Evolutionary conservation across 306 rosid genomes (phyloP).

Genomic region (Nissolia schottii): DNA sequence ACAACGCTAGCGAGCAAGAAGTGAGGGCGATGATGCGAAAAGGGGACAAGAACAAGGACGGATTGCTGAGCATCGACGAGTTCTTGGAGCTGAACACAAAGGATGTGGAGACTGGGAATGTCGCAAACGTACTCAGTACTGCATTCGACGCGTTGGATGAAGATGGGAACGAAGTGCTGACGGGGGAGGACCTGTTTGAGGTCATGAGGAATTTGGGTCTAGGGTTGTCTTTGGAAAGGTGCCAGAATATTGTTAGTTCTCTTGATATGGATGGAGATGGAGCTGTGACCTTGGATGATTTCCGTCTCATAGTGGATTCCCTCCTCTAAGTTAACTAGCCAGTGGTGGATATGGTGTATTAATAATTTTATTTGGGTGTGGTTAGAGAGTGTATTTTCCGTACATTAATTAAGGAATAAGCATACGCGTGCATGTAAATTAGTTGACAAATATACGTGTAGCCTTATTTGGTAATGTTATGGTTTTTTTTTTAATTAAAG

Average conservation of each 20-base stretch:
- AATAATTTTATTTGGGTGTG: not conserved
- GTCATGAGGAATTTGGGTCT: conserved; percentile 37
- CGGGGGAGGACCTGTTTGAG: conserved; percentile 51
- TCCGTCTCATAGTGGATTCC: conserved; percentile 47
- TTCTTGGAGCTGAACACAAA: conserved; percentile 40
- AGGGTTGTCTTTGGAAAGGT: conserved; percentile 41
- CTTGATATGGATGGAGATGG: conserved; percentile 77
- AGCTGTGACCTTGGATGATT: conserved; percentile 53
- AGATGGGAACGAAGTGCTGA: conserved; percentile 46
- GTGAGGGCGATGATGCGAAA: conserved; percentile 56
- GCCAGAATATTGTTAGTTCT: conserved; percentile 50
- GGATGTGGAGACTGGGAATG: conserved; percentile 46
- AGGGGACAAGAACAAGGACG: conserved; percentile 65
- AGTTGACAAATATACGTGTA: too few relatives aligned
- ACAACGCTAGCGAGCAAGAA: conserved; percentile 49
- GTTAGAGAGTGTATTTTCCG: not conserved
- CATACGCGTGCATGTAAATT: too few relatives aligned
- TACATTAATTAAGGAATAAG: not conserved
- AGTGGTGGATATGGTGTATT: not conserved
- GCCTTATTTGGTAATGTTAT: too few relatives aligned
- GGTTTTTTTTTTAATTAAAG: too few relatives aligned
- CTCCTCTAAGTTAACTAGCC: conserved; percentile 23
- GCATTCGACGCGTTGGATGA: conserved; percentile 46
- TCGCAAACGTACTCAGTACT: conserved; percentile 27
- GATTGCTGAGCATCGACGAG: conserved; percentile 41